phyloP scores from a whole-genome alignment of 139 green algal species.

The Coccomyxa sp. region DNA sequence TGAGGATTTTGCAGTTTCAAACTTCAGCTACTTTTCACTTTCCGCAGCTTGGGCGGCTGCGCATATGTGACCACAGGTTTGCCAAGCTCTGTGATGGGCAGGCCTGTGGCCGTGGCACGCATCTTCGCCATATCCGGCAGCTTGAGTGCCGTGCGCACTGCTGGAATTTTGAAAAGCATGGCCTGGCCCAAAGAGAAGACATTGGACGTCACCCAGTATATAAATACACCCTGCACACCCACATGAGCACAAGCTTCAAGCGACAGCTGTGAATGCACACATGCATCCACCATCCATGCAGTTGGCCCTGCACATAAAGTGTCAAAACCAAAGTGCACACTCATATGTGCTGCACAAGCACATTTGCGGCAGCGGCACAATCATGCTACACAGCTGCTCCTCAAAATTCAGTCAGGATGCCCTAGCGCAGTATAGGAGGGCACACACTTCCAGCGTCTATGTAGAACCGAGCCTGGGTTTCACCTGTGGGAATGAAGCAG shows the following conservation, averaged over 20 bases:
- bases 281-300: no score
- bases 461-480: background rate
- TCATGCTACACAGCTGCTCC: no score
- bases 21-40: background rate
- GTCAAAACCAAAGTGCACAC: no score
- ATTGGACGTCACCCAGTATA: constrained; percentile 57
- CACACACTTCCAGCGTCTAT: no score
- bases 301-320: no score
- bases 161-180: constrained; percentile 17
- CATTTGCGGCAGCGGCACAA: no score
- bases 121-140: constrained; percentile 14
- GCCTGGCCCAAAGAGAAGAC: constrained; percentile 42
- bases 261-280: no score
- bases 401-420: no score
- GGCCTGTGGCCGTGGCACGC: background rate
- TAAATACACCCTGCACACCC: constrained; percentile 31
- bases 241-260: background rate
- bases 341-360: no score
- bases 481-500: constrained; percentile 34
- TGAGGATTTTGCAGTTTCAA: background rate
- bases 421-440: no score
- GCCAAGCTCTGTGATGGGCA: background rate
- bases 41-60: background rate
- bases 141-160: constrained; percentile 21
- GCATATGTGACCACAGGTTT: background rate